Evolutionary conservation across 129 eudicot species (phyloP), one percentile per base, ranked within the genome.

Genomic region (Heracleum sosnowskyi): DNA sequence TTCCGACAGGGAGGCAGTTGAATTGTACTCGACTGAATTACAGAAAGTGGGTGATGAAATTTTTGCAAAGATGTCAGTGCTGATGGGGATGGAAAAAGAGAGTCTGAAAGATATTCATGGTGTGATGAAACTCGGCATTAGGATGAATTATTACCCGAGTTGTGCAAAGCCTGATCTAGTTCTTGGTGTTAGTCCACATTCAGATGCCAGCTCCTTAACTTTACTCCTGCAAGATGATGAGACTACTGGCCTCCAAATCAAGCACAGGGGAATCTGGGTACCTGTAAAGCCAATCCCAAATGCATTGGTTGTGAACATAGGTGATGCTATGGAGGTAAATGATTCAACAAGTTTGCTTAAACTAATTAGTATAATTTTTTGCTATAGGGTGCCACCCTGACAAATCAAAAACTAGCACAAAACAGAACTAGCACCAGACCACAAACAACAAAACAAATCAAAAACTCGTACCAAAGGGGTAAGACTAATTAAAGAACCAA

Each of bases 291-390:
- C 85, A 26, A 24, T 83, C 11, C 87, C 89, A 29, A 79, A 83
- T 17, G 78, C 89, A 11, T 11, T 86, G 6, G 81, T 86, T 37
- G 80, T 81, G 29, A 83, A 86, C 76, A 76, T 86, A 39, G 89
- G 89, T 13, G 89, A 86, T 74, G 83, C 16, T 78, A 24, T 83
- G 71, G 89, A 86, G 87, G 87, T 86, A 66, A 66, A 15, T 66
- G 40, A 63, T 33, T n/a, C 26, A n/a, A 57, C 31, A 57, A 57
- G 16, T 20, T n/a, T 57, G 10, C 31, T n/a, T 24, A 20, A 22
- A 8, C 3, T 15, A 24, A 6, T 55, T 24, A 55, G 60, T 4
- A 17, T 17, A 17, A 17, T 41, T 10, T 41, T 10, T 41, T 41
- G 45, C 2, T 41, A 41, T 41, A 40, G 11, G 42, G 42, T 40